A percentile compares a stretch with the other conserved stretches of the same genome.
These are phyloP conservation scores for Panellus pusillus DNA, from an alignment of 768 basidiomycete species.

Conservation along the genomic window DNA sequence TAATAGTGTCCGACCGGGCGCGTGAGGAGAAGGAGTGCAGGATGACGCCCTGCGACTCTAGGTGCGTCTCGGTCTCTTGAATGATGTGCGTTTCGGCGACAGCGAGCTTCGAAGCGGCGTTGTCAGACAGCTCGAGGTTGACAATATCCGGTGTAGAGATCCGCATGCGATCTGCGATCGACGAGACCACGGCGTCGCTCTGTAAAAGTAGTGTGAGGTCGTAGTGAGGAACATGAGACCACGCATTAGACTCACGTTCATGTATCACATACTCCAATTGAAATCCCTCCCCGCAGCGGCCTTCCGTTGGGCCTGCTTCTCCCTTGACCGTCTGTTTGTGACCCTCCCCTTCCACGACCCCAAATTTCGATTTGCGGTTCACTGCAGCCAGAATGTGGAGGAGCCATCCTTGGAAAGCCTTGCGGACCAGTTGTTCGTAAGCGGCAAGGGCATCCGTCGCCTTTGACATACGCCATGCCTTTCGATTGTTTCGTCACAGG, in stretches of 20 bases:
- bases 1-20: slow-evolving; percentile 70
- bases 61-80: slow-evolving; percentile 88
- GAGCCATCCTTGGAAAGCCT: slow-evolving; percentile 87
- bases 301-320: slow-evolving; percentile 61
- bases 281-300: slow-evolving; percentile 73
- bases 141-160: slow-evolving; percentile 87
- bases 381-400: slow-evolving; percentile 89
- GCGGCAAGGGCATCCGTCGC: slow-evolving; percentile 57
- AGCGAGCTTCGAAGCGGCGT: slow-evolving; percentile 91
- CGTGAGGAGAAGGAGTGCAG: slow-evolving; percentile 56
- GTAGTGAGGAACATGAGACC: slow-evolving; percentile 9
- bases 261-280: slow-evolving; percentile 93
- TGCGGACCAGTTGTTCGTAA: slow-evolving; percentile 75
- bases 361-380: slow-evolving; percentile 53
- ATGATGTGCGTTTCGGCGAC: slow-evolving; percentile 97
- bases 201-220: slow-evolving; percentile 33
- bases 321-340: slow-evolving; percentile 57
- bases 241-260: slow-evolving; percentile 79
- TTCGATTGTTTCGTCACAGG: slow-evolving; percentile 44
- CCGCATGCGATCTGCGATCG: slow-evolving; percentile 85
- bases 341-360: slow-evolving; percentile 43
- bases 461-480: slow-evolving; percentile 50
- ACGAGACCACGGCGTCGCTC: slow-evolving; percentile 93
- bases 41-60: slow-evolving; percentile 74
- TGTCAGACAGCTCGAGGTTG: slow-evolving; percentile 72